Conservation (phyloP, 352 stramenopile genomes). For the Albugo candida region DNA sequence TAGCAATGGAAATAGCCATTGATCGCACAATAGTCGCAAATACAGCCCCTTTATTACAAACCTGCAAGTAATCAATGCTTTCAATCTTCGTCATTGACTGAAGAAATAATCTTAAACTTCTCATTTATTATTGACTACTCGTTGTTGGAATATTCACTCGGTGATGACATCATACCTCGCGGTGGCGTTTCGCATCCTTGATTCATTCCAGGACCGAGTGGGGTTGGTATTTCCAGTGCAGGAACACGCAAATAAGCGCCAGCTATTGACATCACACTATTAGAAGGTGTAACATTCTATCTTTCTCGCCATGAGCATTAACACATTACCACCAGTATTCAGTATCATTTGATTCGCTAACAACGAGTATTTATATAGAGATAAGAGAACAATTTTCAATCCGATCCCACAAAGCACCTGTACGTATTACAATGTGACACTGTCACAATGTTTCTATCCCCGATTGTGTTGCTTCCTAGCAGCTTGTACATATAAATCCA, state of each 20-base stretch:
- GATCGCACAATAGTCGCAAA: no score
- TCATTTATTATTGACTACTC: no score
- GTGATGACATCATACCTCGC: slow-evolving; percentile 45
- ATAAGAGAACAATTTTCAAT: background rate
- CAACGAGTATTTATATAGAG: slow-evolving; percentile 2
- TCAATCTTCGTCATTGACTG: no score
- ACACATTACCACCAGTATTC: background rate
- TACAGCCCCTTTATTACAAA: no score
- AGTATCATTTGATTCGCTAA: slow-evolving; percentile 1
- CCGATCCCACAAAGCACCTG: background rate
- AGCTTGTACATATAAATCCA: slow-evolving; percentile 32
- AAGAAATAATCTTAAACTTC: no score
- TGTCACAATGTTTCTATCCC: slow-evolving; percentile 89
- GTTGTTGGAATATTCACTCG: no score
- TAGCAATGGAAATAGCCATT: no score
- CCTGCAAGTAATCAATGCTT: no score
- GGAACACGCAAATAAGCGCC: slow-evolving; percentile 46
- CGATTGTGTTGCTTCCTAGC: slow-evolving; percentile 87
- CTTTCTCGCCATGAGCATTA: slow-evolving; percentile 16
- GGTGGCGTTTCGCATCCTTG: slow-evolving; percentile 39
- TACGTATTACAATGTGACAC: slow-evolving; percentile 88
- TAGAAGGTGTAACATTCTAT: background rate
- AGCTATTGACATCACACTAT: slow-evolving; percentile 15
- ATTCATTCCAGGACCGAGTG: slow-evolving; percentile 20
- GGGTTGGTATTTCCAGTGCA: slow-evolving; percentile 20